These are phyloP conservation scores for Penicillium verhagenii DNA, from an alignment of 495 filamentous ascomycete species.

Conservation along the genomic window DNA sequence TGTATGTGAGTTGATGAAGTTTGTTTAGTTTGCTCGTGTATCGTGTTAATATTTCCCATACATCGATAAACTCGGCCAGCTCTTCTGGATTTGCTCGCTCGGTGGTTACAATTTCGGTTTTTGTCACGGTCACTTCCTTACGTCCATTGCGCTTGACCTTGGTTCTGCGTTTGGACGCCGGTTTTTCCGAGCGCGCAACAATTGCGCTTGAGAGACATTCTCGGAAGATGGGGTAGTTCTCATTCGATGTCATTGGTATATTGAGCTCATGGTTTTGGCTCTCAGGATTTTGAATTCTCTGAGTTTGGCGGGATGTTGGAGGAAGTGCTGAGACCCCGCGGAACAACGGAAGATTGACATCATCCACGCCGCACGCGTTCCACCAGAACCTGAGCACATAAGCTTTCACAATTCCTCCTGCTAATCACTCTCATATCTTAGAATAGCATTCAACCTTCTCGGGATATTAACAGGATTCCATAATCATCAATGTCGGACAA, in stretches of 20 bases:
- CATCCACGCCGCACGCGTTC: neutral
- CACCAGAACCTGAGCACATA: neutral
- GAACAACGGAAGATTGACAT: constrained; percentile 13
- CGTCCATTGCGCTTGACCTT: constrained; percentile 32
- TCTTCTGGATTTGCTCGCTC: constrained; percentile 57
- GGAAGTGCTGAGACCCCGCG: neutral
- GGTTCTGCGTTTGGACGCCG: constrained; percentile 44
- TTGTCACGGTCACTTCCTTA: constrained; percentile 12
- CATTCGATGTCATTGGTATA: constrained; percentile 25
- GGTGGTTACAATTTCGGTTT: constrained; percentile 6
- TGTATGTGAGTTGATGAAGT: constrained; percentile 4
- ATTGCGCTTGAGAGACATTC: constrained; percentile 62
- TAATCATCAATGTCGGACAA: constrained; percentile 16
- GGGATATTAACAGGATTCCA: neutral
- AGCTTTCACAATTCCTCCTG: neutral
- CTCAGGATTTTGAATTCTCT: constrained; percentile 1
- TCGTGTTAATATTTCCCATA: constrained; percentile 24
- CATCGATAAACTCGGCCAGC: constrained; percentile 70
- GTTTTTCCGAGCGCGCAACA: constrained; percentile 50
- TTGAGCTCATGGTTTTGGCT: neutral
- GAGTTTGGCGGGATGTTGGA: neutral
- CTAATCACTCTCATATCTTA: neutral
- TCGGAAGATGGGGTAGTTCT: constrained; percentile 68
- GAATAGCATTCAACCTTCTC: neutral
- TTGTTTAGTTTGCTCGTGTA: neutral